These are phyloP conservation scores for Strobilomyces dryophilus DNA, from an alignment of 768 basidiomycete genomes.

Conservation along the genomic window DNA sequence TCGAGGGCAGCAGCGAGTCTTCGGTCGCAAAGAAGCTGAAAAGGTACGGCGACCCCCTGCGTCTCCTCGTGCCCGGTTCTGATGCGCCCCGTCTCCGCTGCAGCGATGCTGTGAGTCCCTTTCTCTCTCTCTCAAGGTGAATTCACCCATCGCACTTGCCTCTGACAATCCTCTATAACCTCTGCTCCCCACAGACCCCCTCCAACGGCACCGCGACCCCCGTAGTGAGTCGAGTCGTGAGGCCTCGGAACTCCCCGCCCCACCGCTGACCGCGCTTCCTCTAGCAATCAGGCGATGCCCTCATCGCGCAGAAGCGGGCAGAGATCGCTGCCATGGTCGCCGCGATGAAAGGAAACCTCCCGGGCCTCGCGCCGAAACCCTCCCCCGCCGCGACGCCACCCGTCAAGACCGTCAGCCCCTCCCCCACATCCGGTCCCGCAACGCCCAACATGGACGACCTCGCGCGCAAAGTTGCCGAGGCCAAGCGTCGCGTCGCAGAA, in stretches of 20 bases:
- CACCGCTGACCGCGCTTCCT: conserved; percentile 3
- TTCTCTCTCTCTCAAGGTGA: conserved; percentile 61
- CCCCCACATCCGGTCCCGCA: conserved; percentile 38
- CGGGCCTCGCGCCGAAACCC: conserved; percentile 30
- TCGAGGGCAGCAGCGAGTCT: conserved; percentile 51
- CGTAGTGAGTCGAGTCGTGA: conserved; percentile 37
- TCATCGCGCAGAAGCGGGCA: conserved; percentile 80
- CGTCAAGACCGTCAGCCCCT: conserved; percentile 27
- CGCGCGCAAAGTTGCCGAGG: conserved; percentile 73
- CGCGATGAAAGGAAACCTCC: conserved; percentile 52
- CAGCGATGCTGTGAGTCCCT: conserved; percentile 65
- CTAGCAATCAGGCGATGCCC: conserved; percentile 51
- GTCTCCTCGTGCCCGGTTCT: conserved; percentile 6
- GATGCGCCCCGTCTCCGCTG: conserved; percentile 18
- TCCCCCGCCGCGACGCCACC: conserved; percentile 21
- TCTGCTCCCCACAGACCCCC: conserved; percentile 43
- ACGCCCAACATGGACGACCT: conserved; percentile 57
- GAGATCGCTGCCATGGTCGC: conserved; percentile 86
- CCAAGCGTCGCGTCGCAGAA: conserved; percentile 79
- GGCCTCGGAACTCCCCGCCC: not conserved
- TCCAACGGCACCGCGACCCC: conserved; percentile 43
- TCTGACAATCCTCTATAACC: conserved; percentile 73
- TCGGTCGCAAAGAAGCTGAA: conserved; percentile 55
- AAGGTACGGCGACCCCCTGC: conserved; percentile 44
- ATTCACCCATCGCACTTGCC: conserved; percentile 46